Conservation (phyloP, 495 filamentous ascomycete species). For the Talaromyces ruber region DNA sequence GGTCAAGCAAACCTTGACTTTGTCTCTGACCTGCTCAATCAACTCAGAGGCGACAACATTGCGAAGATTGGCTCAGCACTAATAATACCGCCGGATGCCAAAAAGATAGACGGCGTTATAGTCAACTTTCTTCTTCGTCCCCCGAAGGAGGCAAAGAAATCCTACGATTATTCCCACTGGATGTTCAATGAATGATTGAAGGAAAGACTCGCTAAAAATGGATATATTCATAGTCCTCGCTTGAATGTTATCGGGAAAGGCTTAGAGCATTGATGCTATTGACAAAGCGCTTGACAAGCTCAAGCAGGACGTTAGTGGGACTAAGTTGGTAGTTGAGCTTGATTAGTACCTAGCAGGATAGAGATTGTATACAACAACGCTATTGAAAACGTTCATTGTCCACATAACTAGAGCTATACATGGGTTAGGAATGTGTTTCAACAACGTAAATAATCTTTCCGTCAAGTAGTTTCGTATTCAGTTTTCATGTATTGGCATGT, state of each 20-base stretch:
- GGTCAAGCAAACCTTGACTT: conserved; percentile 13
- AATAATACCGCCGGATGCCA: conserved; percentile 15
- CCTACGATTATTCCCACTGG: conserved; percentile 17
- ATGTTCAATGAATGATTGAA: conserved; percentile 33
- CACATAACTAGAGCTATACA: too few relatives aligned
- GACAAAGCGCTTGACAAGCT: conserved; percentile 23
- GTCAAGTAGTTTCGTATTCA: too few relatives aligned
- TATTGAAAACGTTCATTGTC: too few relatives aligned
- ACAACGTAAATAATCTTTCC: too few relatives aligned
- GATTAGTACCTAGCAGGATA: neutral
- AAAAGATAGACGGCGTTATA: conserved; percentile 20
- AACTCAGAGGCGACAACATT: conserved; percentile 18
- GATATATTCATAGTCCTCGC: conserved; percentile 23
- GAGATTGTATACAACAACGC: neutral
- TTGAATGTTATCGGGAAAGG: conserved; percentile 24
- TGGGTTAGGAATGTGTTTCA: too few relatives aligned
- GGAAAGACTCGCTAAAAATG: conserved; percentile 19
- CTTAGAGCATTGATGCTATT: conserved; percentile 17
- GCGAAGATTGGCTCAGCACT: conserved; percentile 21
- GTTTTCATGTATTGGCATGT: too few relatives aligned
- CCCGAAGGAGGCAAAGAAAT: conserved; percentile 15
- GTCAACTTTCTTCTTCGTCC: conserved; percentile 20
- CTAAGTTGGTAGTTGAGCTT: conserved; percentile 21
- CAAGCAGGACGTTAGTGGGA: conserved; percentile 26
- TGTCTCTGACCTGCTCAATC: conserved; percentile 20